Conservation (phyloP, 2,329 filamentous ascomycete species). For the Stachybotrys elegans region DNA sequence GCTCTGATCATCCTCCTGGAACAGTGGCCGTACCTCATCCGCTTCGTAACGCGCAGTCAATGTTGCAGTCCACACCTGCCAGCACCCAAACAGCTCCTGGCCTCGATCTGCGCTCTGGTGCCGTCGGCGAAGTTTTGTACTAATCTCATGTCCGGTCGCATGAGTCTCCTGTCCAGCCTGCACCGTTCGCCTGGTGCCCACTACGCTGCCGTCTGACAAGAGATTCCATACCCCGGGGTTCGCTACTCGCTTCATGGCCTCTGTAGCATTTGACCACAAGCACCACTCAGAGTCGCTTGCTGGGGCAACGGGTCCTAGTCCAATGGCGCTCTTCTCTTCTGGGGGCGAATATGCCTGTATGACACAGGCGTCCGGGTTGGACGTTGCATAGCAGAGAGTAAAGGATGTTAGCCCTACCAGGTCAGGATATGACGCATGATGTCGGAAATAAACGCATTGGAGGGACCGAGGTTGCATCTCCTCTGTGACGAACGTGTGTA, state of each 20-base stretch:
- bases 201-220: constrained; percentile 53
- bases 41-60: constrained; percentile 37
- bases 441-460: constrained; percentile 49
- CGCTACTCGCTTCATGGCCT: constrained; percentile 47
- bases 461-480: constrained; percentile 55
- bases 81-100: constrained; percentile 28
- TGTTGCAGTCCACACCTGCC: constrained; percentile 52
- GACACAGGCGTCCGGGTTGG: constrained; percentile 56
- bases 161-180: constrained; percentile 10
- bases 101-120: constrained; percentile 16
- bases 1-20: constrained; percentile 32
- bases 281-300: constrained; percentile 39
- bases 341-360: constrained; percentile 58
- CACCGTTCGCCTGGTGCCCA: constrained; percentile 53
- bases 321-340: constrained; percentile 50
- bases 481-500: constrained; percentile 59
- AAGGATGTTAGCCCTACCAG: constrained; percentile 55
- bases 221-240: constrained; percentile 63
- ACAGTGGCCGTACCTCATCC: constrained; percentile 41
- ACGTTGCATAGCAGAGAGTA: constrained; percentile 58
- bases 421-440: constrained; percentile 41
- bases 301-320: constrained; percentile 38
- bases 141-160: constrained; percentile 10
- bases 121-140: constrained; percentile 18
- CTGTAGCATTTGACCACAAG: constrained; percentile 45